Conservation (phyloP, 331 rosid genomes). For the Pyracantha coccinea region DNA sequence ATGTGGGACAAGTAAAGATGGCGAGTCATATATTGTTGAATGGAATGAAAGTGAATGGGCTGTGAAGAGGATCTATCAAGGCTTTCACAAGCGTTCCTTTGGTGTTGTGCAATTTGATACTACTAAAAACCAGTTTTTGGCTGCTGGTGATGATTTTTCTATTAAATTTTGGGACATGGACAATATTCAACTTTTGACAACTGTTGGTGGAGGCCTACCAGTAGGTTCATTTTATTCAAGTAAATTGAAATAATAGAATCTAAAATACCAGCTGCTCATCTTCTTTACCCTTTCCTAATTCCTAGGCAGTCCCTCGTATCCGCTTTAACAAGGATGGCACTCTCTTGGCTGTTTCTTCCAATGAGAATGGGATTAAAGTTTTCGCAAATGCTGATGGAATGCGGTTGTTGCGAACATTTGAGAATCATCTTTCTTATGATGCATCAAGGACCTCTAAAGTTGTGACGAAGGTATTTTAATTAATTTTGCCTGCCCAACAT, state of each 20-base stretch:
- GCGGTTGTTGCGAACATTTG: conserved; percentile 64
- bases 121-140: conserved; percentile 71
- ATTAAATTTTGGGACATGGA: conserved; percentile 97
- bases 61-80: conserved; percentile 72
- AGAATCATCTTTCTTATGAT: conserved; percentile 70
- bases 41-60: conserved; percentile 95
- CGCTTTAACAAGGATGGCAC: conserved; percentile 97
- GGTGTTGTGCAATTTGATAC: conserved; percentile 93
- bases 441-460: conserved; percentile 72
- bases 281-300: conserved; percentile 13
- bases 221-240: conserved; percentile 39
- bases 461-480: conserved; percentile 57
- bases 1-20: conserved; percentile 84
- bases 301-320: conserved; percentile 90
- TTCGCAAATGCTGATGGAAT: conserved; percentile 77
- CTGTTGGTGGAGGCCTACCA: conserved; percentile 79
- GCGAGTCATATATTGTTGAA: conserved; percentile 82
- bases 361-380: conserved; percentile 85
- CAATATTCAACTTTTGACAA: conserved; percentile 56
- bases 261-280: conserved; percentile 23
- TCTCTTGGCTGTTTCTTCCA: conserved; percentile 88
- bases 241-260: neutral
- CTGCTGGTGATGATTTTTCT: conserved; percentile 84
- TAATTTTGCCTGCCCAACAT: neutral
- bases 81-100: conserved; percentile 69